Percentiles rank a stretch among this genome's conserved stretches.
Conservation (phyloP, 106 monocot genomes). For the Cymbidium sinense region DNA sequence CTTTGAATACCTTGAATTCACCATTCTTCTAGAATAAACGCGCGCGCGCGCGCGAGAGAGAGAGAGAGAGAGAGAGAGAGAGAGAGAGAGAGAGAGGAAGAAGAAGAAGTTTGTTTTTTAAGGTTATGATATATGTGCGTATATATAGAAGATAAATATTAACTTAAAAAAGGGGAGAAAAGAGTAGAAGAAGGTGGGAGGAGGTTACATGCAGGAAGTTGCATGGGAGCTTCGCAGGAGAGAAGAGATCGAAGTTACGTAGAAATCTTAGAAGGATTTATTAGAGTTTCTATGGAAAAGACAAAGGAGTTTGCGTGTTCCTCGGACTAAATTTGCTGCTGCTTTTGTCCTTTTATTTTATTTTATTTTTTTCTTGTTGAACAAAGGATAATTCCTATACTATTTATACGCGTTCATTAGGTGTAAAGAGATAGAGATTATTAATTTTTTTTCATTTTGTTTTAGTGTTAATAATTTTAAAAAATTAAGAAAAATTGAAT, state of each 20-base stretch:
- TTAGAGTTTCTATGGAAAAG: neutral
- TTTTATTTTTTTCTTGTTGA: neutral
- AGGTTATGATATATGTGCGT: too few species aligned
- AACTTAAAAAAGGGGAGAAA: neutral
- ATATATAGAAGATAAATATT: neutral
- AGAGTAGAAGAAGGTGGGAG: constrained; percentile 3
- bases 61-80: too few species aligned
- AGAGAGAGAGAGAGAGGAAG: too few species aligned
- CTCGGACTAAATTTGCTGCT: neutral
- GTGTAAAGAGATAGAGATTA: too few species aligned
- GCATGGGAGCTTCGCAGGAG: constrained; percentile 18
- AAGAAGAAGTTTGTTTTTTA: too few species aligned
- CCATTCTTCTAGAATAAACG: too few species aligned
- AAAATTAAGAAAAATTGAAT: too few species aligned
- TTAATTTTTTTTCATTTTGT: too few species aligned
- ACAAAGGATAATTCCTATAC: neutral
- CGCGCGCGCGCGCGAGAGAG: too few species aligned
- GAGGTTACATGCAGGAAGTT: constrained; percentile 13
- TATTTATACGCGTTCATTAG: too few species aligned
- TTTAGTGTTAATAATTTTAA: too few species aligned
- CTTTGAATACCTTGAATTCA: neutral
- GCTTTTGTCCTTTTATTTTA: neutral
- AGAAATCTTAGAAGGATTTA: neutral
- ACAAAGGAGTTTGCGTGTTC: neutral
- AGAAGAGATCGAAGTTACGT: neutral